A percentile compares a stretch with the other conserved stretches of the same genome.
phyloP scores from a whole-genome alignment of 495 filamentous ascomycete species.

The Xylaria curta region DNA sequence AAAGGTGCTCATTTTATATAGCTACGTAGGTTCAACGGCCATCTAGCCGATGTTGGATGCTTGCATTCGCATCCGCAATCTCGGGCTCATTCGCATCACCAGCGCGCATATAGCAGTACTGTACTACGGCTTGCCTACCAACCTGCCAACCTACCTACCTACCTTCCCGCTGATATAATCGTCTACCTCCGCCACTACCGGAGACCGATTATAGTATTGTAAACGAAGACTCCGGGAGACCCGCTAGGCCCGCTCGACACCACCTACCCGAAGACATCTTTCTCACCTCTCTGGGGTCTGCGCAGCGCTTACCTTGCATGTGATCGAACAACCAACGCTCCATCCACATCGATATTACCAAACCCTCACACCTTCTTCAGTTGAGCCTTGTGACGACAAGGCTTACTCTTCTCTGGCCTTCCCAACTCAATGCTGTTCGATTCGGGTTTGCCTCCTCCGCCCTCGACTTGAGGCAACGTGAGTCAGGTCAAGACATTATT shows the following conservation, averaged over 20 bases:
- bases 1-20: constrained; percentile 10
- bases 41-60: background rate
- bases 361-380: background rate
- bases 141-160: background rate
- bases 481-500: constrained; percentile 47
- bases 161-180: constrained; percentile 1
- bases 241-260: constrained; percentile 17
- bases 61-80: background rate
- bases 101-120: background rate
- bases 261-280: background rate
- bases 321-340: constrained; percentile 2
- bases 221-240: background rate
- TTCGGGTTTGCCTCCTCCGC: constrained; percentile 53
- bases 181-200: background rate
- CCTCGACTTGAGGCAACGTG: constrained; percentile 52
- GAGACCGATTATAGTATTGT: background rate
- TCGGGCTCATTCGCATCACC: background rate
- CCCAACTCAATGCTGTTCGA: constrained; percentile 48
- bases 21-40: background rate
- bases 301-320: constrained; percentile 21
- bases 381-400: constrained; percentile 13
- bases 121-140: background rate
- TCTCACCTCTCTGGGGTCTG: background rate
- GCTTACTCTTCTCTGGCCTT: constrained; percentile 14
- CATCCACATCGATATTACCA: background rate